Evolutionary conservation across 2,329 filamentous ascomycete species (phyloP).

Genomic region (Phialemoniopsis sp.): DNA sequence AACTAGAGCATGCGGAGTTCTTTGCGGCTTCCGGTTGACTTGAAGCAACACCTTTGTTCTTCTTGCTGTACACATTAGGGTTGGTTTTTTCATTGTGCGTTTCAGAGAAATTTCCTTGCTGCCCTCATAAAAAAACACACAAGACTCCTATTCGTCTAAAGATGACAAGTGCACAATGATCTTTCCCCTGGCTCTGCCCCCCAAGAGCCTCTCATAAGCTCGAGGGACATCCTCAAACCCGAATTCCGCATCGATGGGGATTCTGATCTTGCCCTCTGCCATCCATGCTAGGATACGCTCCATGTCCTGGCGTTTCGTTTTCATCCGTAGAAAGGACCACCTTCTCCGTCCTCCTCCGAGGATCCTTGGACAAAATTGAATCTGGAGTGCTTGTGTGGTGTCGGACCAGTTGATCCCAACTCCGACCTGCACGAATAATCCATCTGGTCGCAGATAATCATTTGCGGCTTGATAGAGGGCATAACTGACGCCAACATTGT

Average conservation of each 20-base stretch:
- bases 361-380: slow-evolving; percentile 8
- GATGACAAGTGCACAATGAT: slow-evolving; percentile 11
- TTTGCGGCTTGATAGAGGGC: slow-evolving; percentile 14
- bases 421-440: slow-evolving; percentile 15
- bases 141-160: too few species aligned
- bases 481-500: slow-evolving; percentile 14
- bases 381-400: background rate
- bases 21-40: too few species aligned
- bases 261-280: slow-evolving; percentile 15
- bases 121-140: too few species aligned
- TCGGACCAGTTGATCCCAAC: background rate
- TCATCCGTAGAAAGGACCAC: slow-evolving; percentile 7
- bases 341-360: slow-evolving; percentile 10
- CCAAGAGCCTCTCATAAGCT: slow-evolving; percentile 15
- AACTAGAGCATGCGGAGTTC: too few species aligned
- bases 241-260: slow-evolving; percentile 13
- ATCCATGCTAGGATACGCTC: slow-evolving; percentile 15
- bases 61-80: too few species aligned
- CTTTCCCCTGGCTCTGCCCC: slow-evolving; percentile 15
- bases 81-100: too few species aligned
- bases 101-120: too few species aligned
- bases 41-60: too few species aligned
- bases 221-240: slow-evolving; percentile 13
- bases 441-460: slow-evolving; percentile 10
- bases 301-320: slow-evolving; percentile 6